Base-by-base conservation (phyloP, 768 basidiomycete species). In the Gloeophyllum trabeum region DNA sequence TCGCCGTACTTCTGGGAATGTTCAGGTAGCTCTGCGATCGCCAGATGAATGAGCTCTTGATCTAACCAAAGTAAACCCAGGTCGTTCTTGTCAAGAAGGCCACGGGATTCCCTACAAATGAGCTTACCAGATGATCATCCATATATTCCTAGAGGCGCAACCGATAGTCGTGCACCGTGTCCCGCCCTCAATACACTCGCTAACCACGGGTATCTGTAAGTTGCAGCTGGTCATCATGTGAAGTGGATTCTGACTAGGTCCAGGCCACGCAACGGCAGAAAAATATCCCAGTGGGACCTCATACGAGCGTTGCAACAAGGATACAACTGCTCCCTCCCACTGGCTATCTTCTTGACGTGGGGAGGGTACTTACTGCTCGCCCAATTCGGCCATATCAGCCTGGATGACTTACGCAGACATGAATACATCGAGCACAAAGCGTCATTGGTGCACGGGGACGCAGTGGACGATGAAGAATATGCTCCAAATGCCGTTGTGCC, bases 371-470 rank as follows among this genome's bases (percentile, higher is more conserved):
- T 44, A n/a, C 19, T 48, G 1, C 30, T 49, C 37, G 39, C 34
- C 3, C 39, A 44, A 24, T 36, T 7, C 16, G 36, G 21, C 35
- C 7, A 19, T 10, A 16, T 49, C 4, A 26, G 30, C 30, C 43
- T 50, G 12, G 38, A 47, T 24, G 47, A 50, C 6, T 40, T 44
- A 24, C 25, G 28, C 10, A 25, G 21, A 13, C 48, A 50, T 26
- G 41, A 44, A 16, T 6, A 30, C 22, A 42, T 50, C 23, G 48
- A 50, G 28, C 48, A 50, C 40, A 42, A 44, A 23, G 46, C 47
- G 16, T 45, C 48, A 14, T 26, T 50, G n/a, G 40, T 34, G n/a
- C 48, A 50, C 34, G 43, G 24, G 38, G 43, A 50, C 30, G 38
- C 28, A 32, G 28, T 32, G 28, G 28, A 16, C 10, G 16, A 32